Conservation (phyloP, 192 early-diverging fungal genomes). For the Phlyctochytrium planicorne region DNA sequence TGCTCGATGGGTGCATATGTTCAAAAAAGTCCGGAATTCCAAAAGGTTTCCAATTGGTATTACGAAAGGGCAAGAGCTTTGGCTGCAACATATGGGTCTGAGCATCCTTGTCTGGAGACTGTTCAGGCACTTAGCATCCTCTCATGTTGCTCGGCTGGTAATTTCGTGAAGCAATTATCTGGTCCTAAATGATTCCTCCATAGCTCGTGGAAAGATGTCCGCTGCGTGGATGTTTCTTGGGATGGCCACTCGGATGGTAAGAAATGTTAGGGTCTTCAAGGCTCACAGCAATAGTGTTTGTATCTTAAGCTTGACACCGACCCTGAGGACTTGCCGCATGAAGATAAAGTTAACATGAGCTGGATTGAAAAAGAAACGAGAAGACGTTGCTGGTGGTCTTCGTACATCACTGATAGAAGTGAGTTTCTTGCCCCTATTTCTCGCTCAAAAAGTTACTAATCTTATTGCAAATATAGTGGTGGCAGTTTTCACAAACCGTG, state of each 20-base stretch:
- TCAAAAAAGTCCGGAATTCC: not conserved
- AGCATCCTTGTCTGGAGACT: not conserved
- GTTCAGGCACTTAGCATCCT: not conserved
- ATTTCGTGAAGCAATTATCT: not conserved
- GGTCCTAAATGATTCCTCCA: not conserved
- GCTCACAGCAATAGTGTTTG: not conserved
- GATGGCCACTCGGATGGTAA: slow-evolving; percentile 1
- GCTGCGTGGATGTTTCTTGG: slow-evolving; percentile 6
- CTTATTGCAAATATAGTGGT: too few species aligned
- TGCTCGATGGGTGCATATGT: slow-evolving; percentile 1
- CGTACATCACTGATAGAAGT: slow-evolving; percentile 8
- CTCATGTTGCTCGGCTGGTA: not conserved
- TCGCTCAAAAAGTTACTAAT: too few species aligned
- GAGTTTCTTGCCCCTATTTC: too few species aligned
- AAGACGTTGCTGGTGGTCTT: slow-evolving; percentile 1
- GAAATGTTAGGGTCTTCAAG: not conserved
- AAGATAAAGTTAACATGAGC: not conserved
- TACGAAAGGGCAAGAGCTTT: not conserved
- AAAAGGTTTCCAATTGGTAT: not conserved
- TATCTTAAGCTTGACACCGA: not conserved
- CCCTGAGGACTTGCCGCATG: not conserved
- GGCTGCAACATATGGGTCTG: not conserved
- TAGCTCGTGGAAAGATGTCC: slow-evolving; percentile 2
- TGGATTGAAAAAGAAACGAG: slow-evolving; percentile 7
- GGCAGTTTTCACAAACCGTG: not conserved